Base-by-base conservation (phyloP, 768 basidiomycete genomes). In the Psilocybe subaeruginosa region DNA sequence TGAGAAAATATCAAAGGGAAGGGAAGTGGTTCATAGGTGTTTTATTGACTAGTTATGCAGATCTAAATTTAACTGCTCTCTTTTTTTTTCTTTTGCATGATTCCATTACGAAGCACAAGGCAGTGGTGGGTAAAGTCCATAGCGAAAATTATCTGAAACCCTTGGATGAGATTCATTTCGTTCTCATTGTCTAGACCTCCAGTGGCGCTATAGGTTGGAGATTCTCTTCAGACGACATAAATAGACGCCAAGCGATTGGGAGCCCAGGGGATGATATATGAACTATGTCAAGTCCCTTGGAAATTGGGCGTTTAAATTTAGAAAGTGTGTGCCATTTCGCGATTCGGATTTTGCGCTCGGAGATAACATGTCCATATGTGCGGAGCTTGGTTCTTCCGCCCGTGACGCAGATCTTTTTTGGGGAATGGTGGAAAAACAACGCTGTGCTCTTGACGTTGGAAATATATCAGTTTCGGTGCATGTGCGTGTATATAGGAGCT, bases 341-440 rank as follows among this genome's bases (percentile, higher is more conserved):
- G 31, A n/a, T 60, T 41, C 37, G 47, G 47, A 45, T 23, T 48
- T 39, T 11, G 37, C 27, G 19, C 54, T 55, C 59, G 59, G 59
- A 49, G 59, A 60, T 60, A 54, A 53, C 51, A 60, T 60, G 59
- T 41, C 46, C 53, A 55, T 60, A 54, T 60, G 53, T 60, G 53
- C 59, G 45, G 41, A 14, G 29, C 59, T 60, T 60, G 59, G 53
- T 54, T 48, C 23, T 14, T 23, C 23, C 19, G 31, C 9, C 47
- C 53, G 54, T 60, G 59, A 60, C 53, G 53, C 48, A 19, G 11
- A 14, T 39, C 37, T n/a, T 54, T 45, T 39, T 55, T 35, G 6
- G 33, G 33, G 33, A 6, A 23, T 23, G 23, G 33, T 7, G 33
- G 11, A 35, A 35, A 35, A 11, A 35, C 33, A 35, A 35, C 3